A percentile compares a stretch with the other conserved stretches of the same genome.
These are phyloP conservation scores for Xerocomus potaroensis DNA, from an alignment of 768 basidiomycete species.

Conservation along the genomic window DNA sequence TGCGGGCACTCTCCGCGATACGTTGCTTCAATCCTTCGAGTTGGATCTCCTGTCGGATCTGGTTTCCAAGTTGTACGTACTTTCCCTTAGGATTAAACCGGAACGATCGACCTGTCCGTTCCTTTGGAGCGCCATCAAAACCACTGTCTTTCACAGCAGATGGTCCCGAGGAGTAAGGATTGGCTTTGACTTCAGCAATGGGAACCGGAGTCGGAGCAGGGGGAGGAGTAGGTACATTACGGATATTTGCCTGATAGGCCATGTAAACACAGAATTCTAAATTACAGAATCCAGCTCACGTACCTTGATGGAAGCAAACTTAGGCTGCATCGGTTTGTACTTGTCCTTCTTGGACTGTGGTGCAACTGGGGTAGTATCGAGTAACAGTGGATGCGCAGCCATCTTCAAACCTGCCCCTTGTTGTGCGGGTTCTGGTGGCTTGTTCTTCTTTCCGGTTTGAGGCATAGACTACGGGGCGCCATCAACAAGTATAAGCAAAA, in stretches of 20 bases:
- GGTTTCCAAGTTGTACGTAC: conserved; percentile 71
- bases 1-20: conserved; percentile 88
- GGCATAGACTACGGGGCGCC: conserved; percentile 43
- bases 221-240: conserved; percentile 66
- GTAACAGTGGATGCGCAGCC: conserved; percentile 82
- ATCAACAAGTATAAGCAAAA: conserved; percentile 1
- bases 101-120: conserved; percentile 65
- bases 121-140: conserved; percentile 71
- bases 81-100: conserved; percentile 93
- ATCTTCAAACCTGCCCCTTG: conserved; percentile 85
- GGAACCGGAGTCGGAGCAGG: conserved; percentile 36
- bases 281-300: conserved; percentile 9
- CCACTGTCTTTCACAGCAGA: conserved; percentile 51
- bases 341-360: conserved; percentile 82
- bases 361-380: conserved; percentile 53
- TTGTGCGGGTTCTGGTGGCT: conserved; percentile 58
- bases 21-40: conserved; percentile 89
- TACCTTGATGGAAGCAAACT: conserved; percentile 93
- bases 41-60: conserved; percentile 69
- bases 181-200: conserved; percentile 45
- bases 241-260: conserved; percentile 60
- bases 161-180: conserved; percentile 69
- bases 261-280: background rate
- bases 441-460: conserved; percentile 50
- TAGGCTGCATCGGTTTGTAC: conserved; percentile 98